Conservation (phyloP, 2,329 filamentous ascomycete species). For the Monascus ruber region DNA sequence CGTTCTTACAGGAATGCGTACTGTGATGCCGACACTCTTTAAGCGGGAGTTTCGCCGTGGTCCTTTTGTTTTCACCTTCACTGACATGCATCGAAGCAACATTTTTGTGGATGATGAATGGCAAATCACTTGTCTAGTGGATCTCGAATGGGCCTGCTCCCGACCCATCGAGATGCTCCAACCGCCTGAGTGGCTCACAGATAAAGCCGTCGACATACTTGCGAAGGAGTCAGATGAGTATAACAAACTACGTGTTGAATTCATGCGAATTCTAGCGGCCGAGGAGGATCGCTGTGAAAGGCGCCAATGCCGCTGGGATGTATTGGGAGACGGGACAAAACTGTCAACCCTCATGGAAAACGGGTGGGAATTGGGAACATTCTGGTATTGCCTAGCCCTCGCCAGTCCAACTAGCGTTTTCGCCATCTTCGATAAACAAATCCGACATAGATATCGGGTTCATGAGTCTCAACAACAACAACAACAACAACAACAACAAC, state of each 20-base stretch:
- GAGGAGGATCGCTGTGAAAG: slow-evolving; percentile 3
- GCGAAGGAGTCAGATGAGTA: slow-evolving; percentile 5
- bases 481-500: background rate
- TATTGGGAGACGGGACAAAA: background rate
- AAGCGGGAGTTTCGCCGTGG: slow-evolving; percentile 18
- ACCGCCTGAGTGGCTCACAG: slow-evolving; percentile 15
- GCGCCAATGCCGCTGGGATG: background rate
- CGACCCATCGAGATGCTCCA: slow-evolving; percentile 14
- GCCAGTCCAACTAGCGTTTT: slow-evolving; percentile 10
- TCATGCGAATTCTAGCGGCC: slow-evolving; percentile 4
- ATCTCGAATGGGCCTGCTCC: slow-evolving; percentile 16
- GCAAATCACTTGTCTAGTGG: slow-evolving; percentile 14
- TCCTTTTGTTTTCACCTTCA: slow-evolving; percentile 25
- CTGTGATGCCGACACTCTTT: slow-evolving; percentile 15
- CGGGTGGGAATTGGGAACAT: slow-evolving; percentile 8
- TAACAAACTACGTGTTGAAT: slow-evolving; percentile 6
- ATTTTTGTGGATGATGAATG: slow-evolving; percentile 16
- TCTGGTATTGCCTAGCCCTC: slow-evolving; percentile 10
- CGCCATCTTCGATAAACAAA: slow-evolving; percentile 8
- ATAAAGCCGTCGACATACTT: slow-evolving; percentile 8
- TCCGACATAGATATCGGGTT: slow-evolving; percentile 6
- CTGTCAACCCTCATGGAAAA: slow-evolving; percentile 6
- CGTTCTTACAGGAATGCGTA: slow-evolving; percentile 19
- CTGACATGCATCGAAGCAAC: slow-evolving; percentile 30
- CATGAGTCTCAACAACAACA: background rate